A percentile compares a stretch with the other conserved stretches of the same genome.
These are phyloP conservation scores for Aspergillus costaricaensis DNA, from an alignment of 2,329 filamentous ascomycete genomes.

Conservation along the genomic window DNA sequence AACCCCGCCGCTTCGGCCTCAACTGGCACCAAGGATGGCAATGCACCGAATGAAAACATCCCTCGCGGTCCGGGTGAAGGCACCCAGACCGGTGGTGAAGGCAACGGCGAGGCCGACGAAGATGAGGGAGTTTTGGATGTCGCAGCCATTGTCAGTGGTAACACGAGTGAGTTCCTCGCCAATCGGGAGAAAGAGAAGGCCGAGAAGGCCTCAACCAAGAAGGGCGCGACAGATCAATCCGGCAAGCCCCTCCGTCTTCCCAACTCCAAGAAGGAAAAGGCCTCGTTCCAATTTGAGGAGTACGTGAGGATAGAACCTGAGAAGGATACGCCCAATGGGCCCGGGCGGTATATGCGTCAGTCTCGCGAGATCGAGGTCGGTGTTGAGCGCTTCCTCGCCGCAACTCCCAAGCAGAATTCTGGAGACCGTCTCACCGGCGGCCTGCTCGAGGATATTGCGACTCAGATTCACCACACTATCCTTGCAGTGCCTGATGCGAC, in stretches of 20 bases:
- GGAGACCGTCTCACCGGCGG: slow-evolving; percentile 52
- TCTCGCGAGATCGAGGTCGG: slow-evolving; percentile 62
- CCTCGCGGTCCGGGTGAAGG: slow-evolving; percentile 57
- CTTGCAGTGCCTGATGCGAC: slow-evolving; percentile 80
- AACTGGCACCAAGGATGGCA: slow-evolving; percentile 51
- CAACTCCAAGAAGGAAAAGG: slow-evolving; percentile 61
- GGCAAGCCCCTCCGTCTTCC: slow-evolving; percentile 55
- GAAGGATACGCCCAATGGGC: slow-evolving; percentile 50
- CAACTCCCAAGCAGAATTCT: slow-evolving; percentile 44
- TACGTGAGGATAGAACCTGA: slow-evolving; percentile 57
- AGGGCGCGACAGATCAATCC: slow-evolving; percentile 48
- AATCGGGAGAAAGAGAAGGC: slow-evolving; percentile 65
- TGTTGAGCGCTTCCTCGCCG: slow-evolving; percentile 61
- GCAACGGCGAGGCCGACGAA: slow-evolving; percentile 53
- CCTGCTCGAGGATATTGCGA: slow-evolving; percentile 80
- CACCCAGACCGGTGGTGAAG: slow-evolving; percentile 58
- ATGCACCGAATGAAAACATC: slow-evolving; percentile 43
- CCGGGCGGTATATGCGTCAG: slow-evolving; percentile 55
- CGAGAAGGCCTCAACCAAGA: slow-evolving; percentile 57
- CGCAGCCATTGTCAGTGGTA: slow-evolving; percentile 65
- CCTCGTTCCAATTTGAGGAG: slow-evolving; percentile 64
- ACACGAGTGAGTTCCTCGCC: slow-evolving; percentile 63
- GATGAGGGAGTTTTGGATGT: slow-evolving; percentile 66
- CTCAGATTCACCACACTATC: slow-evolving; percentile 79
- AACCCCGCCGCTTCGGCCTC: slow-evolving; percentile 61